Conservation (phyloP, 2,329 filamentous ascomycete genomes). For the Botryotinia calthae region DNA sequence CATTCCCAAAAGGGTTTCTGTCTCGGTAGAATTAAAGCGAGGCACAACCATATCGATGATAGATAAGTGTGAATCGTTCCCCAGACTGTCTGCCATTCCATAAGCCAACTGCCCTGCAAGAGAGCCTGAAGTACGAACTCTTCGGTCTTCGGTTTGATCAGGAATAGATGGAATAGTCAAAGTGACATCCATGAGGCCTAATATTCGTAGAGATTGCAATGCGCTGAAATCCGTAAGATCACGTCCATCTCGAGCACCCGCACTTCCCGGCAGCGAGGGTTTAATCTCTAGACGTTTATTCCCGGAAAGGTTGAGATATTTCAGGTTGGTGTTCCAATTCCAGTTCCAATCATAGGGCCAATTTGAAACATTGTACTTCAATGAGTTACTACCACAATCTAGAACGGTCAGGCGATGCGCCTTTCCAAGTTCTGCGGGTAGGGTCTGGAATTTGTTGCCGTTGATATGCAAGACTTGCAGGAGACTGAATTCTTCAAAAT, state of each 20-base stretch:
- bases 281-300: constrained; percentile 96
- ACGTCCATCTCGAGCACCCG: constrained; percentile 63
- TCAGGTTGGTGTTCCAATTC: constrained; percentile 95
- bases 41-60: constrained; percentile 95
- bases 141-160: constrained; percentile 90
- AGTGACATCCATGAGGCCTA: constrained; percentile 97
- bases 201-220: constrained; percentile 75
- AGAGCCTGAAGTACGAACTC: constrained; percentile 96
- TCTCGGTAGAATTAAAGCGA: constrained; percentile 83
- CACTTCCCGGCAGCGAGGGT: constrained; percentile 68
- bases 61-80: constrained; percentile 89
- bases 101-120: constrained; percentile 87
- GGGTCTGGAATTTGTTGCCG: constrained; percentile 94
- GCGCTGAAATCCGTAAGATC: constrained; percentile 87
- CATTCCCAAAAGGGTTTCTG: constrained; percentile 87
- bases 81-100: constrained; percentile 95
- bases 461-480: constrained; percentile 93
- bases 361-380: constrained; percentile 99
- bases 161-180: constrained; percentile 90
- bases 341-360: constrained; percentile 99
- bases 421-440: constrained; percentile 92
- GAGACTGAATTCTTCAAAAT: constrained; percentile 84
- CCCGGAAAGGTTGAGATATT: constrained; percentile 92
- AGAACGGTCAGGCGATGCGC: constrained; percentile 88
- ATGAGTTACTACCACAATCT: constrained; percentile 88